Evolutionary conservation across 164 flowering plant genomes (phyloP).

Genomic region (Platanus orientalis): DNA sequence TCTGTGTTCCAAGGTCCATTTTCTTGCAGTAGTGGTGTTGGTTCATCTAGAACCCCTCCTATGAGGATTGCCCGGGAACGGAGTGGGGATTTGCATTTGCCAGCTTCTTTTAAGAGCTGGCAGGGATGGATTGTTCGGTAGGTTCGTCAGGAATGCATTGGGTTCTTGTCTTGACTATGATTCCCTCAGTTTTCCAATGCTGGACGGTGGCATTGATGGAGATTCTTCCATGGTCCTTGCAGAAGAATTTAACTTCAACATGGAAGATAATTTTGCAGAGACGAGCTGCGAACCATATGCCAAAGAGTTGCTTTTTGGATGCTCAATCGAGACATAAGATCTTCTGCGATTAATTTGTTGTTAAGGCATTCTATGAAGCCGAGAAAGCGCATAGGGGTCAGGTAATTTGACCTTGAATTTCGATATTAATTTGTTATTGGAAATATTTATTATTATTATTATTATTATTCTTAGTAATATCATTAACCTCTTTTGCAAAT

Average conservation of each 20-base stretch:
- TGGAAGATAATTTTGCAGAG: slow-evolving; percentile 61
- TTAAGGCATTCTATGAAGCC: slow-evolving; percentile 64
- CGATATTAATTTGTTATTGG: background rate
- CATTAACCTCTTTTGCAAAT: no score
- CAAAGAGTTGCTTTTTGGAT: slow-evolving; percentile 45
- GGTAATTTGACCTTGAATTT: no score
- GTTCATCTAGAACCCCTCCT: slow-evolving; percentile 49
- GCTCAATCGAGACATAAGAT: slow-evolving; percentile 73
- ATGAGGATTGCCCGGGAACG: slow-evolving; percentile 32
- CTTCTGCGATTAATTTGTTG: slow-evolving; percentile 68
- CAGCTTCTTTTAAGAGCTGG: slow-evolving; percentile 27
- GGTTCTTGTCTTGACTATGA: slow-evolving; percentile 75
- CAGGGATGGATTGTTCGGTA: slow-evolving; percentile 50
- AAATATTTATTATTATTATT: no score
- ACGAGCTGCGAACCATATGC: slow-evolving; percentile 41
- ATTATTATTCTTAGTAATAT: no score
- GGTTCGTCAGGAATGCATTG: slow-evolving; percentile 66
- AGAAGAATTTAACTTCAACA: slow-evolving; percentile 68
- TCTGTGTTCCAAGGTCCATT: slow-evolving; percentile 73
- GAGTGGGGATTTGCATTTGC: slow-evolving; percentile 23
- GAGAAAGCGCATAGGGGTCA: no score
- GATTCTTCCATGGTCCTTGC: slow-evolving; percentile 21
- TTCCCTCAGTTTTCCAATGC: slow-evolving; percentile 33
- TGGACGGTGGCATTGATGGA: slow-evolving; percentile 15
- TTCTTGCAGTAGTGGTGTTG: slow-evolving; percentile 42